These are phyloP conservation scores for Pseudogymnoascus verrucosus DNA, from an alignment of 2,329 filamentous ascomycete genomes.

Conservation along the genomic window DNA sequence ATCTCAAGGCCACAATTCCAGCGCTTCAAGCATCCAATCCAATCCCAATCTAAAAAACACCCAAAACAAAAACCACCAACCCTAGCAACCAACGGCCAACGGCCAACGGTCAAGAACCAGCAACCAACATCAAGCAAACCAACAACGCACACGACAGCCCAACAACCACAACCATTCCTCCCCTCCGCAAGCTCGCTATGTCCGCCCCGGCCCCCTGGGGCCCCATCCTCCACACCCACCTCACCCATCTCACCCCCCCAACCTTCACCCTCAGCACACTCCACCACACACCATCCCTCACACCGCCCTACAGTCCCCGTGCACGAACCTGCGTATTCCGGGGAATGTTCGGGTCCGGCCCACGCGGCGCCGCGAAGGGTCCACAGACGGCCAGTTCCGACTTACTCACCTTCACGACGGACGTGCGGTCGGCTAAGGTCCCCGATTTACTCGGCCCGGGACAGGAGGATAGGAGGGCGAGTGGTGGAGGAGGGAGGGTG, in stretches of 20 bases:
- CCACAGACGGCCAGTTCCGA: conserved; percentile 60
- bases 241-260: conserved; percentile 29
- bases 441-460: conserved; percentile 55
- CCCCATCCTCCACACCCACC: conserved; percentile 26
- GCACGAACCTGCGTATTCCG: conserved; percentile 77
- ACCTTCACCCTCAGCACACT: conserved; percentile 40
- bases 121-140: neutral
- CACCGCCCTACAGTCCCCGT: conserved; percentile 38
- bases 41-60: neutral
- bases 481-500: conserved; percentile 60
- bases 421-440: conserved; percentile 79
- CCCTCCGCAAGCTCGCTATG: neutral
- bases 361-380: conserved; percentile 49
- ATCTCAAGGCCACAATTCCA: neutral
- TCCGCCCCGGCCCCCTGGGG: conserved; percentile 26
- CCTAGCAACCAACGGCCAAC: neutral
- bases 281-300: conserved; percentile 27
- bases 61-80: neutral
- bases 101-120: neutral
- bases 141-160: neutral
- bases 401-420: conserved; percentile 75
- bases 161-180: neutral
- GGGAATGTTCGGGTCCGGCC: conserved; percentile 71
- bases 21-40: neutral
- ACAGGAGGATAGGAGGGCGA: conserved; percentile 41